Base-by-base conservation (phyloP, 2,329 filamentous ascomycete genomes). In the Stromatinia cepivora region DNA sequence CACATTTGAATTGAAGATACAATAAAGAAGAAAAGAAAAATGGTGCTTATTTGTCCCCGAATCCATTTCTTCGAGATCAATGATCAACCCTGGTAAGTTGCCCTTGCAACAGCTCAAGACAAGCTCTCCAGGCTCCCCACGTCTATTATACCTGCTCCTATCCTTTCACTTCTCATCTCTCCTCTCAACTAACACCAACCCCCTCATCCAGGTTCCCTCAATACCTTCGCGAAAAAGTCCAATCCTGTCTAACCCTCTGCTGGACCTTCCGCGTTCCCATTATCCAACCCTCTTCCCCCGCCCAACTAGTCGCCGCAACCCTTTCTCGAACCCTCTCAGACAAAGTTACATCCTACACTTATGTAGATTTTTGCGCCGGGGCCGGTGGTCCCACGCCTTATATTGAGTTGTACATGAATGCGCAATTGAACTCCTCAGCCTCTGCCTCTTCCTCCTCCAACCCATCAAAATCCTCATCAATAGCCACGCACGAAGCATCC, bases 361-460 rank as follows among this genome's bases (percentile, higher is more conserved):
- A 91, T 74, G 84, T 93, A 71, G 91, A 94, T 80, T 92, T 93
- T 79, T 92, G 90, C 78, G 89, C 90, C 3, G 91, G 91, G 65
- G 88, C 85, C 20, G 91, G 91, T 53, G 91, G 91, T 0, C 90
- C 90, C 0, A 92, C 88, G 1, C 89, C 88, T 0, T 81, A 81
- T 52, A 87, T 92, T 64, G 89, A 90, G 78, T 81, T 80, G 15
- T 80, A 84, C 54, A 77, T 92, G 71, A 91, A 91, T 78, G 71
- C 76, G 59, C 78, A 79, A 72, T 76, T 83, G 25, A 53, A 45
- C 74, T 34, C 73, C 28, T 8, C 39, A 42, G 10, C 66, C 68
- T 22, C 66, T n/a, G 45, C 61, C 73, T 73, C 74, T 48, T 79
- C 80, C 0, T 76, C 70, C 13, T 50, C 36, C 50, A 67, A 70